Percentiles rank a stretch among this genome's conserved stretches.
These are phyloP conservation scores for Umbilicus rupestris DNA, from an alignment of 164 flowering plant species.

Conservation along the genomic window DNA sequence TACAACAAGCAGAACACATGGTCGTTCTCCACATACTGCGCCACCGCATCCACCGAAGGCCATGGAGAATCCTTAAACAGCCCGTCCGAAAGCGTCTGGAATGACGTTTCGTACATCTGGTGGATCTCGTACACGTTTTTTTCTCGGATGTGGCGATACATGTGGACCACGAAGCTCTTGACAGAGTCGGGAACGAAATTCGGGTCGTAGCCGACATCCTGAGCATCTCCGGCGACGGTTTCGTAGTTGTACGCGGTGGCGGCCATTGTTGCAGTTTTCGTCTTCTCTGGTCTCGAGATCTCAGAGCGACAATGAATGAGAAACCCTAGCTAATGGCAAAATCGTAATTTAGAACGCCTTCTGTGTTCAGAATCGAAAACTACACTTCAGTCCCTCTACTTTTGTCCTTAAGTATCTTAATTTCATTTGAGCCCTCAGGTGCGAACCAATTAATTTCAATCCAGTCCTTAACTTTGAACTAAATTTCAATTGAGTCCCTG, in stretches of 20 bases:
- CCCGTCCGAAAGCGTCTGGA: constrained; percentile 69
- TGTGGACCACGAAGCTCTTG: constrained; percentile 80
- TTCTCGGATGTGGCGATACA: constrained; percentile 92
- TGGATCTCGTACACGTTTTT: constrained; percentile 96
- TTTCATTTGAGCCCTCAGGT: too few species aligned
- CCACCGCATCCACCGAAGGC: constrained; percentile 88
- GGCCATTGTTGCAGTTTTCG: not conserved
- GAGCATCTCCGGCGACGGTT: constrained; percentile 4
- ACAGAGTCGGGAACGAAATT: constrained; percentile 93
- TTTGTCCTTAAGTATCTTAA: too few species aligned
- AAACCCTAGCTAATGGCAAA: constrained; percentile 2
- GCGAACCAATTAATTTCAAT: too few species aligned
- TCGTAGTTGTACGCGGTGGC: constrained; percentile 26
- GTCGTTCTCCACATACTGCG: constrained; percentile 77
- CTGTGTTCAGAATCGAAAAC: too few species aligned
- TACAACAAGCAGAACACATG: constrained; percentile 93
- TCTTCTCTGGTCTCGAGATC: not conserved
- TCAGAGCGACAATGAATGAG: not conserved
- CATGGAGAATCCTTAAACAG: constrained; percentile 87
- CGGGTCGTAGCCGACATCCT: constrained; percentile 62
- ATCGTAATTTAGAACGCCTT: not conserved
- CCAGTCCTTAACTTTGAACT: too few species aligned
- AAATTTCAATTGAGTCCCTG: too few species aligned
- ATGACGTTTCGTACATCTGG: constrained; percentile 93
- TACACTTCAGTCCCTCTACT: too few species aligned